Conservation (phyloP, 495 filamentous ascomycete species). For the Xylaria nigripes region DNA sequence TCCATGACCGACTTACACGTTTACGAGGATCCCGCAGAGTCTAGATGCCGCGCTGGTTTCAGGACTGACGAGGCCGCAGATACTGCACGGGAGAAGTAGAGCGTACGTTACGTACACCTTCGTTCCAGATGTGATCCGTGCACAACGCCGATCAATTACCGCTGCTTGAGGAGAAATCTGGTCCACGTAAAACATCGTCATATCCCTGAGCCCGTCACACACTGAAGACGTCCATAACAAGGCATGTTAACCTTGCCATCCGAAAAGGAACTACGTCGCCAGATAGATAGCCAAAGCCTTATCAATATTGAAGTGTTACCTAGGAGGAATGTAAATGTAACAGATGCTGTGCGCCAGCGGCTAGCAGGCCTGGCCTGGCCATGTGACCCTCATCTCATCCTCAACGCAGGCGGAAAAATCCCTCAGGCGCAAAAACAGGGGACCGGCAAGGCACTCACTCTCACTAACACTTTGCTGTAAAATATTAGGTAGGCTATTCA, state of each 20-base stretch:
- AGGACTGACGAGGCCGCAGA: too few species aligned
- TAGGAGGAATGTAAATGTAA: neutral
- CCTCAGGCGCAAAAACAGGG: neutral
- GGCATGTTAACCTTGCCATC: neutral
- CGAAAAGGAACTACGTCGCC: neutral
- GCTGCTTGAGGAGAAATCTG: too few species aligned
- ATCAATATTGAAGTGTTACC: neutral
- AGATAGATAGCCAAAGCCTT: neutral
- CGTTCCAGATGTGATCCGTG: too few species aligned
- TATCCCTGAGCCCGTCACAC: neutral
- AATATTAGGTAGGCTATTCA: too few species aligned
- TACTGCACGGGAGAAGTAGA: too few species aligned
- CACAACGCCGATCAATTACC: neutral
- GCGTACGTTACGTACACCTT: too few species aligned
- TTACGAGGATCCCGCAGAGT: too few species aligned
- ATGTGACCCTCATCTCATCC: neutral
- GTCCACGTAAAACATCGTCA: neutral
- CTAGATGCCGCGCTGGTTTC: too few species aligned
- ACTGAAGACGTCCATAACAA: neutral
- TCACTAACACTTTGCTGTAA: too few species aligned
- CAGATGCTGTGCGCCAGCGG: neutral
- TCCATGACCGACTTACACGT: too few species aligned
- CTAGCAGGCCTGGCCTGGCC: neutral
- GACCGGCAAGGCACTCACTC: too few species aligned
- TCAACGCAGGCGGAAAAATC: neutral